Percentiles rank a stretch among this genome's conserved stretches.
These are phyloP conservation scores for Ophiostoma angusticollis DNA, from an alignment of 2,329 filamentous ascomycete genomes.

Conservation along the genomic window DNA sequence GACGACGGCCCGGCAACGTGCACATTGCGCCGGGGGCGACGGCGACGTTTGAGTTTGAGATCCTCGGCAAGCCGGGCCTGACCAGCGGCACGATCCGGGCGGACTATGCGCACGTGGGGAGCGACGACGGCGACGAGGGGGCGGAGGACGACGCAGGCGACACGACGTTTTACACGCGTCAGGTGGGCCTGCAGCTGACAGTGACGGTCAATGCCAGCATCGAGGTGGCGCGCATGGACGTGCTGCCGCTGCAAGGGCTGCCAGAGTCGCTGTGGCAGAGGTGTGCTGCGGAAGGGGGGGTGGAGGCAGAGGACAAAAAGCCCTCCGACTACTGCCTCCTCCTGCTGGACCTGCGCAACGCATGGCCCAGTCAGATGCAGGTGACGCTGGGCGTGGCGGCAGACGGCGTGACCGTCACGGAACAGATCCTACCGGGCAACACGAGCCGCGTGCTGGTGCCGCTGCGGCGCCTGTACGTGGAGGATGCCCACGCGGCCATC, in stretches of 20 bases:
- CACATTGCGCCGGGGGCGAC: conserved; percentile 54
- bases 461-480: conserved; percentile 60
- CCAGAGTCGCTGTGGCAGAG: conserved; percentile 45
- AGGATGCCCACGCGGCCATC: conserved; percentile 65
- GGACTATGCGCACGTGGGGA: conserved; percentile 74
- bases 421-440: conserved; percentile 51
- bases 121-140: conserved; percentile 51
- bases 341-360: conserved; percentile 74
- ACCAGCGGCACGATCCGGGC: conserved; percentile 69
- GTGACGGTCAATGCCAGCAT: conserved; percentile 88
- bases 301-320: conserved; percentile 12
- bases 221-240: conserved; percentile 67
- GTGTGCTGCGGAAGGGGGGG: conserved; percentile 20
- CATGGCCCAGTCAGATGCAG: conserved; percentile 70
- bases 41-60: conserved; percentile 66
- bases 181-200: conserved; percentile 66
- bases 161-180: conserved; percentile 70
- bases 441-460: conserved; percentile 65
- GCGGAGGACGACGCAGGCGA: conserved; percentile 52
- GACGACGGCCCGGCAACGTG: neutral
- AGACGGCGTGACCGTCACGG: conserved; percentile 35
- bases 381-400: conserved; percentile 36
- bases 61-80: conserved; percentile 74
- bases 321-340: conserved; percentile 52
- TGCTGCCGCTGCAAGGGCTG: conserved; percentile 60